Percentiles rank a stretch among this genome's conserved stretches.
Evolutionary conservation across 2,329 filamentous ascomycete species (phyloP).

Genomic region (Exophiala oligosperma): DNA sequence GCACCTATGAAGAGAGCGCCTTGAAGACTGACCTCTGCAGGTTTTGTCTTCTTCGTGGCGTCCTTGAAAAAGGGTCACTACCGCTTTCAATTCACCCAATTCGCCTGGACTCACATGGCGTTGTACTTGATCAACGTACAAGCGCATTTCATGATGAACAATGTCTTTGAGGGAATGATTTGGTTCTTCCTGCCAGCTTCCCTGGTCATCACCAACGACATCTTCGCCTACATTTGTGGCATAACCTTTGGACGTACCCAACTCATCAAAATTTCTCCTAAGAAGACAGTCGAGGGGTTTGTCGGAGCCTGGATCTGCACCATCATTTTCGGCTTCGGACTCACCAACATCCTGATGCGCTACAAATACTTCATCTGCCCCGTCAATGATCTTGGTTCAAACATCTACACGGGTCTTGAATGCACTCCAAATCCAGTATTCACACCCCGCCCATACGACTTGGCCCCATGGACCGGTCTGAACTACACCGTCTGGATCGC

Average conservation of each 20-base stretch:
- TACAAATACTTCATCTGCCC: conserved; percentile 99
- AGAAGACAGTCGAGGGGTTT: conserved; percentile 99
- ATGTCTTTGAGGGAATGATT: conserved; percentile 98
- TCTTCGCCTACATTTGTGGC: conserved; percentile 95
- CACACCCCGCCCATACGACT: conserved; percentile 69
- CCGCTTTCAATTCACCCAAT: conserved; percentile 98
- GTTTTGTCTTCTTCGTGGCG: conserved; percentile 96
- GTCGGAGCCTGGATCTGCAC: conserved; percentile 96
- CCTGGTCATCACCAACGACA: conserved; percentile 97
- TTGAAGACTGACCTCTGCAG: conserved; percentile 46
- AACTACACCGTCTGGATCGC: conserved; percentile 72
- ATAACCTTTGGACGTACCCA: conserved; percentile 96
- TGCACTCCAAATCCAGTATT: conserved; percentile 94
- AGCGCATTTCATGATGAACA: conserved; percentile 99
- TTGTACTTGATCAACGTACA: conserved; percentile 97
- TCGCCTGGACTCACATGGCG: conserved; percentile 99
- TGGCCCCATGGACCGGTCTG: conserved; percentile 71
- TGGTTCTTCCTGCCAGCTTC: conserved; percentile 98
- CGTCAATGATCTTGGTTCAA: conserved; percentile 92
- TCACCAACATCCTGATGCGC: conserved; percentile 81
- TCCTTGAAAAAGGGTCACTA: conserved; percentile 95
- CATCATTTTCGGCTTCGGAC: conserved; percentile 75
- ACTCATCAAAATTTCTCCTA: conserved; percentile 95
- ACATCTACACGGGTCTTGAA: conserved; percentile 84
- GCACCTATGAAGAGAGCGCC: too few species aligned